phyloP scores from a whole-genome alignment of 106 monocot genomes.

The Dactylorhiza incarnata region DNA sequence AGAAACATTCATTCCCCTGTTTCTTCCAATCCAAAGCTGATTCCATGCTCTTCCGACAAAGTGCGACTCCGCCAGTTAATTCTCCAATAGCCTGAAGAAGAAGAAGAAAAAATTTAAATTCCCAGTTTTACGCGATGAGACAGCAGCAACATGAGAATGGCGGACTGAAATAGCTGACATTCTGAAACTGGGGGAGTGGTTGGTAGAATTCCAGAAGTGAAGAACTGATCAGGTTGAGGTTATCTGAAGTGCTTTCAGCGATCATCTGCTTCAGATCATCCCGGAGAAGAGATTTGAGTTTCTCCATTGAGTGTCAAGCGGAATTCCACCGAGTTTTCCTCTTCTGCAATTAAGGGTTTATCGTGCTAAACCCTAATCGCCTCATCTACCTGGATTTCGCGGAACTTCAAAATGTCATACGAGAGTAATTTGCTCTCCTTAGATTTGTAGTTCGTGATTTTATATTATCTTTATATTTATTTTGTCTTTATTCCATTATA shows the following conservation, averaged over 20 bases:
- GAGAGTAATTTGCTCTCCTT: no score
- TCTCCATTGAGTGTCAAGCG: constrained; percentile 42
- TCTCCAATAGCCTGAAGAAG: constrained; percentile 52
- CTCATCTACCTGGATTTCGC: no score
- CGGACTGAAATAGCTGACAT: constrained; percentile 20
- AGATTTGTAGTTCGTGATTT: no score
- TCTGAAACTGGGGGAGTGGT: constrained; percentile 44
- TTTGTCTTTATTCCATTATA: no score
- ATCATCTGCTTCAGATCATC: constrained; percentile 45
- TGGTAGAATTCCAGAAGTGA: constrained; percentile 43
- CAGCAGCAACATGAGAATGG: neutral
- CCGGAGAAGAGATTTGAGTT: constrained; percentile 46
- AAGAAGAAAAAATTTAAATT: neutral
- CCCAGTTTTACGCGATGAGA: neutral
- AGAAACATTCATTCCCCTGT: constrained; percentile 62
- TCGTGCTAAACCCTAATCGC: no score
- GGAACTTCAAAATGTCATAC: no score
- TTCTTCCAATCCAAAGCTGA: constrained; percentile 51
- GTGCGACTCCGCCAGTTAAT: constrained; percentile 54
- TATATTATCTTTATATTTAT: no score
- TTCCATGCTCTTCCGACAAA: constrained; percentile 59
- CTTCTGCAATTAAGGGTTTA: neutral
- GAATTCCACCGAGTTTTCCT: neutral
- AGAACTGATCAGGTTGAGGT: constrained; percentile 36
- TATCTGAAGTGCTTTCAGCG: constrained; percentile 42